Conservation (phyloP, 1,284 basidiomycete genomes). For the Ceratorhiza oryzae-sativae region DNA sequence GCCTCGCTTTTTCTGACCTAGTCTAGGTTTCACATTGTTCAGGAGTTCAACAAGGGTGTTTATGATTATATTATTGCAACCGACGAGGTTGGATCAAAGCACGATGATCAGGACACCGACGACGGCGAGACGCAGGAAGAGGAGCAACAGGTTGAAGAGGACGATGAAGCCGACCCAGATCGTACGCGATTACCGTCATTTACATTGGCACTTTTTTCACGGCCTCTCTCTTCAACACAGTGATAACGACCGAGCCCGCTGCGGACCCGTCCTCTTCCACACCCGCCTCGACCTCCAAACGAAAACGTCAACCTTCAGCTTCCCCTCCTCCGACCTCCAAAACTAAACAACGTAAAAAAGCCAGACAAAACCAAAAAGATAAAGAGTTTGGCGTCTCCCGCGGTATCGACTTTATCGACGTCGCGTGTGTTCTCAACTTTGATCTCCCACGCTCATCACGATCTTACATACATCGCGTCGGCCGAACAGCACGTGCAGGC, state of each 20-base stretch:
- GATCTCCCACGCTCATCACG: slow-evolving; percentile 89
- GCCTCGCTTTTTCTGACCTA: slow-evolving; percentile 31
- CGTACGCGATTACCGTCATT: background rate
- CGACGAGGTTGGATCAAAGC: slow-evolving; percentile 76
- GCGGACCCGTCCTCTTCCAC: slow-evolving; percentile 1
- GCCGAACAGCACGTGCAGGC: slow-evolving; percentile 94
- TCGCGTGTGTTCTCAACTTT: slow-evolving; percentile 98
- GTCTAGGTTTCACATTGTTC: slow-evolving; percentile 90
- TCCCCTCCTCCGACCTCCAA: slow-evolving; percentile 44
- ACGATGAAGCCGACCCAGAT: slow-evolving; percentile 52
- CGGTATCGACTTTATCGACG: slow-evolving; percentile 96
- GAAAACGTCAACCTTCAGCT: slow-evolving; percentile 46
- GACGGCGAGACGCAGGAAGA: slow-evolving; percentile 52
- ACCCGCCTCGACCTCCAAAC: slow-evolving; percentile 19
- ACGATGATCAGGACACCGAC: slow-evolving; percentile 61
- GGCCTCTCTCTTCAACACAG: background rate
- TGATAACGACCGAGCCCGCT: slow-evolving; percentile 12
- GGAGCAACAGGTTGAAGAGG: slow-evolving; percentile 52
- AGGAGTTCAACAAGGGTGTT: slow-evolving; percentile 98
- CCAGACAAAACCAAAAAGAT: slow-evolving; percentile 54
- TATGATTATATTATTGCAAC: slow-evolving; percentile 99
- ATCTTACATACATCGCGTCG: slow-evolving; percentile 96
- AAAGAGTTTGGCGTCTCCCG: slow-evolving; percentile 94
- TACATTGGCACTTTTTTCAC: background rate
- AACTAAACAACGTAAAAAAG: slow-evolving; percentile 45